Percentiles rank a stretch among this genome's conserved stretches.
These are phyloP conservation scores for Pseudogymnoascus destructans DNA, from an alignment of 2,329 filamentous ascomycete genomes.

Conservation along the genomic window DNA sequence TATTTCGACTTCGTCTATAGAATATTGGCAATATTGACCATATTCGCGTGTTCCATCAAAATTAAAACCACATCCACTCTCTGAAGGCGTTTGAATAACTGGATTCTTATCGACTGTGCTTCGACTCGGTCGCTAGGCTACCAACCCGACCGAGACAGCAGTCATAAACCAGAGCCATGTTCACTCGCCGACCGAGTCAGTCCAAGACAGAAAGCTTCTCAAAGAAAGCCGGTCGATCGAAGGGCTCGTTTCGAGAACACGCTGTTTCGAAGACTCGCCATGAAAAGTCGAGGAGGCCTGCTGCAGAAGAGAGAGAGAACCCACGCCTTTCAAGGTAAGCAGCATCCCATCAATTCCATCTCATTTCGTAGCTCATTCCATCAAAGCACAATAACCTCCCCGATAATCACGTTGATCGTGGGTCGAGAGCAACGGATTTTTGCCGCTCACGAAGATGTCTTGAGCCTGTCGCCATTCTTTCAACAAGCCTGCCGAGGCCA, in stretches of 20 bases:
- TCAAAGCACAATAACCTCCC: slow-evolving; percentile 43
- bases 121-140: not conserved
- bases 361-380: not conserved
- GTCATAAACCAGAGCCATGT: slow-evolving; percentile 12
- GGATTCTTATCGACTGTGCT: not conserved
- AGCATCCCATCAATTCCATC: not conserved
- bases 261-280: slow-evolving; percentile 25
- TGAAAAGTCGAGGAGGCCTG: slow-evolving; percentile 21
- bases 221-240: slow-evolving; percentile 18
- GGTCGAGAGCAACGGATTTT: slow-evolving; percentile 78
- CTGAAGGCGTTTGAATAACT: slow-evolving; percentile 1
- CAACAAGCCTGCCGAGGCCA: slow-evolving; percentile 47
- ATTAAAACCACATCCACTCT: not conserved
- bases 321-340: slow-evolving; percentile 19
- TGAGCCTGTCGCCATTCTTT: slow-evolving; percentile 70
- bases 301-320: slow-evolving; percentile 18
- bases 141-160: slow-evolving; percentile 7
- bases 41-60: slow-evolving; percentile 3
- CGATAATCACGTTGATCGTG: slow-evolving; percentile 69
- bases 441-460: slow-evolving; percentile 78
- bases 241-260: slow-evolving; percentile 26
- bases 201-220: slow-evolving; percentile 26
- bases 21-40: slow-evolving; percentile 7
- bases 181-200: slow-evolving; percentile 13
- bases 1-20: not conserved